Base-by-base conservation (phyloP, 371 early-diverging fungal species). In the Rhizopus arrhizus region DNA sequence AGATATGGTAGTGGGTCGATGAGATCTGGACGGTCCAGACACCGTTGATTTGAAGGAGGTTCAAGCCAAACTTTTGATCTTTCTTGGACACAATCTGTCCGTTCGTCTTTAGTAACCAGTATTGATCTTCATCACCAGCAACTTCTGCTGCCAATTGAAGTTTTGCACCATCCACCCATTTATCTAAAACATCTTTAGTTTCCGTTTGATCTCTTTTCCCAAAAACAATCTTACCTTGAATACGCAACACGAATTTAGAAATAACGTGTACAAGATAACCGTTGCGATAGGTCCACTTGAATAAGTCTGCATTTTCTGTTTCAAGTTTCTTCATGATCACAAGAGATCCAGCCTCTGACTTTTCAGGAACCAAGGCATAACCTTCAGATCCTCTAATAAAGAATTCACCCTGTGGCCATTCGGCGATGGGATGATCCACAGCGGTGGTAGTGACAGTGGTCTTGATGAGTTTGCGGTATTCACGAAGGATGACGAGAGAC, bases 251-350 rank as follows among this genome's bases (percentile, higher is more conserved):
- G 28, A 70, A 67, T 46, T 73, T 75, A 31, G 80, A 73, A 43
- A 69, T 62, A 52, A 72, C 72, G 58, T 85, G 82, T 40, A 80
- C 71, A 33, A 85, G 70, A 55, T 75, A 74, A 45, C 79, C 75
- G 53, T 74, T 64, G 13, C 71, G 55, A 58, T 68, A 77, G 12
- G 72, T 69, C 85, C 85, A 82, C 40, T 66, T 68, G 64, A 73
- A 78, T 9, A 42, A 4, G 13, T 35, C 47, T 22, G 49, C 49
- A 38, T 48, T 43, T 7, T 58, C 52, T 2, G 56, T 50, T 38
- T 73, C 72, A 15, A 75, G 43, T 50, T 72, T 64, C 33, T 66
- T 67, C 57, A 75, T 73, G 31, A 59, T 53, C 15, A 78, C 58
- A 4, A 46, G 58, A 49, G 72, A 58, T 16, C 73, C 73, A 54